Evolutionary conservation across 805 yeast species (phyloP), one percentile per base, ranked within the genome.

Genomic region (Metschnikowia similis): DNA sequence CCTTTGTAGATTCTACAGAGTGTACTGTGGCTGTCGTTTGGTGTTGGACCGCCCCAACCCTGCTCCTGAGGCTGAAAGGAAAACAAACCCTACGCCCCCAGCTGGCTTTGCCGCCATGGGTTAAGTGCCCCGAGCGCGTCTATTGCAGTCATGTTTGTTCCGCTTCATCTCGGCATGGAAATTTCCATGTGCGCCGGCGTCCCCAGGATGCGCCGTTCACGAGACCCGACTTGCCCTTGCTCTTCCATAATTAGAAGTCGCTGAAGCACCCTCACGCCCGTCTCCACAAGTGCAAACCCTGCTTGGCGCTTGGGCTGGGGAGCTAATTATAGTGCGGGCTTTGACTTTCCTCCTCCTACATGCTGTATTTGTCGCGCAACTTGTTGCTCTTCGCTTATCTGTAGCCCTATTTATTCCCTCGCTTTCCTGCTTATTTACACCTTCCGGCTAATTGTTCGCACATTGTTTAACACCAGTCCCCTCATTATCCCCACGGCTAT

Each of bases 331-430:
- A 34, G 45, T 32, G 37, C 45, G 45, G 9, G 9, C 26, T 10
- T 32, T n/a, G 31, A 32, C 45, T 41, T 41, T 21, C 45, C 37
- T 41, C 11, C 37, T 41, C 34, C 10, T 32, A 39, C 21, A 10
- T 36, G 39, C 39, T 10, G 28, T 36, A 11, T 36, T 29, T 28
- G 45, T 32, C 45, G 45, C 45, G 45, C 45, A 32, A 41, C 45
- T 32, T 41, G 21, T 41, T 34, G 45, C 45, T 32, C 37, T 41
- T 32, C 37, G 45, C 45, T 41, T 41, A 41, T 41, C 45, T 17
- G 45, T 4, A 21, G 21, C 10, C 36, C 8, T 41, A 32, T 41
- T 21, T 41, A 41, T 26, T 39, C 42, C 34, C 34, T 39, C 42
- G 42, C 34, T 41, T 41, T 32, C 16, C 37, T 14, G n/a, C n/a